Evolutionary conservation across 768 basidiomycete species (phyloP), one percentile per base, ranked within the genome.

Genomic region (Amanita exitialis): DNA sequence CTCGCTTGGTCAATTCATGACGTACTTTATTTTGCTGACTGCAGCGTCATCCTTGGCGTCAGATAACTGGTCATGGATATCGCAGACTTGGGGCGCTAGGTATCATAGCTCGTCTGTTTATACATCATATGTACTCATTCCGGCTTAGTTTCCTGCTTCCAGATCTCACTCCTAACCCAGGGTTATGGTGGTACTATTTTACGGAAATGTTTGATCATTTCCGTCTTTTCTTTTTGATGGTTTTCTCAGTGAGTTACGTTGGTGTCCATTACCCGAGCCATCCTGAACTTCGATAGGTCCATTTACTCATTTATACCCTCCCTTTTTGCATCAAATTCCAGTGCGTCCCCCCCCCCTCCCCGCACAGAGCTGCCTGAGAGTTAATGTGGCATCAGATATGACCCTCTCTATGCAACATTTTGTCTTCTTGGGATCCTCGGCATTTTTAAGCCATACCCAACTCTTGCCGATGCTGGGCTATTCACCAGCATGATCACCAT

Each of bases 171-270:
- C 95, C 96, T 0, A 98, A 94, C 58, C 81, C 89, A 3, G 95
- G 96, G 1, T 68, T 97, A 25, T 92, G 92, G 88, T 98, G 95
- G 95, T 98, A 98, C 66, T 98, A 98, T 71, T 97, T 98, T 69
- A 97, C 92, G 9, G 95, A 98, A 64, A 97, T 97, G 89, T 99
- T 99, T 56, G 95, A 97, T 62, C 88, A 98, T 62, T 99, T 97
- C 73, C 74, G 96, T 27, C 80, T 85, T 3, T 97, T 97, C 69
- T 99, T 96, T 75, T 71, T 97, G 28, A 86, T 93, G 75, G 89
- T 88, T 15, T 98, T 97, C 65, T 88, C 86, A 15, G 93, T 93
- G 58, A 43, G 84, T 64, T 32, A 15, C 20, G n/a, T 38, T 44
- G 32, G 13, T 35, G n/a, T 6, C 1, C 7, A 7, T 20, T 38